A percentile compares a stretch with the other conserved stretches of the same genome.
Conservation (phyloP, 129 eudicot species). For the Cynara cardunculus region DNA sequence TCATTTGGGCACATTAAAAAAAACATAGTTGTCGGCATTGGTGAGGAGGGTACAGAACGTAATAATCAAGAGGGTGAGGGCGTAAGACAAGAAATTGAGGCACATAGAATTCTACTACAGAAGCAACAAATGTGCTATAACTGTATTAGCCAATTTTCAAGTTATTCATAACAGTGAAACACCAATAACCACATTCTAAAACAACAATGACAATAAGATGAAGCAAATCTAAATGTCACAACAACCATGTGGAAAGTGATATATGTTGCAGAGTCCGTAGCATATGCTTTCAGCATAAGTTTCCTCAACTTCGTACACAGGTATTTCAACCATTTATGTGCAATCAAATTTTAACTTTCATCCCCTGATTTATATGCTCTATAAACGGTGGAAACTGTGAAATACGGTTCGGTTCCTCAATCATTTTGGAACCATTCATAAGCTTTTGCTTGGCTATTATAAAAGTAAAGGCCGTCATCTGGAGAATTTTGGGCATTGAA, state of each 20-base stretch:
- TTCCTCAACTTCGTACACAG: neutral
- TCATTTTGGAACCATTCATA: too few relatives aligned
- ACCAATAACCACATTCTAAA: neutral
- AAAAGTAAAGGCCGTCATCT: too few relatives aligned
- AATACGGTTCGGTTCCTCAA: neutral
- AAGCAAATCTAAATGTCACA: too few relatives aligned
- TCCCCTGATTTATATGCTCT: neutral
- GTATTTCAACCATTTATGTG: neutral
- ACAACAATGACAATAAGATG: too few relatives aligned
- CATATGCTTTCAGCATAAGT: too few relatives aligned
- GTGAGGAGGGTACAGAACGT: too few relatives aligned
- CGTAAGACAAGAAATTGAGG: too few relatives aligned
- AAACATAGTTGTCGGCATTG: too few relatives aligned
- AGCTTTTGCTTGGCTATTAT: too few relatives aligned
- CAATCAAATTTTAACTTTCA: neutral
- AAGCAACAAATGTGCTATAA: neutral
- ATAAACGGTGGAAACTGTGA: neutral
- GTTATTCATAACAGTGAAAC: neutral
- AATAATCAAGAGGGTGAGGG: too few relatives aligned
- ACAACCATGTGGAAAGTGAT: neutral
- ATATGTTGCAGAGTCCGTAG: too few relatives aligned
- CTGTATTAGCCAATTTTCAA: neutral
- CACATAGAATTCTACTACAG: neutral
- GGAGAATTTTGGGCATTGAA: neutral
- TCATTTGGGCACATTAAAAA: too few relatives aligned